These are phyloP conservation scores for Hymenoscyphus infarciens DNA, from an alignment of 2,329 filamentous ascomycete species.

Conservation along the genomic window DNA sequence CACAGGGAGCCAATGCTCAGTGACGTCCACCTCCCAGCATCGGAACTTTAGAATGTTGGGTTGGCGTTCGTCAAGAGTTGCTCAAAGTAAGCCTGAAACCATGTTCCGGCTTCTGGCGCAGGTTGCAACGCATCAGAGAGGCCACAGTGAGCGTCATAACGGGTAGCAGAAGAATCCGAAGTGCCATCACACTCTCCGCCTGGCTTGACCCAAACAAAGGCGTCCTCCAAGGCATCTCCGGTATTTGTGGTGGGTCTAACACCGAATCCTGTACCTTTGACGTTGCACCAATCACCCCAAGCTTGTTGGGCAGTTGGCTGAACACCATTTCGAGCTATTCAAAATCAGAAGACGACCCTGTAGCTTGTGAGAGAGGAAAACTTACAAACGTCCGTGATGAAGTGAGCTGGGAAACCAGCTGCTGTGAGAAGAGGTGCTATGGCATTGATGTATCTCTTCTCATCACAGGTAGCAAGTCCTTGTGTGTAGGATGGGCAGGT, in stretches of 20 bases:
- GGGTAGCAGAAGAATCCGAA: slow-evolving; percentile 39
- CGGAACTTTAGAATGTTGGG: slow-evolving; percentile 43
- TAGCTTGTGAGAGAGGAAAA: slow-evolving; percentile 1
- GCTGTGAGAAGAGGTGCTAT: slow-evolving; percentile 45
- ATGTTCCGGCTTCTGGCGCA: slow-evolving; percentile 66
- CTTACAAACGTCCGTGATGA: slow-evolving; percentile 51
- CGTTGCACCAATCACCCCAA: slow-evolving; percentile 69
- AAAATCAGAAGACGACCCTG: slow-evolving; percentile 6
- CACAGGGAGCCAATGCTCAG: neutral
- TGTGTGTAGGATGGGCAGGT: slow-evolving; percentile 41
- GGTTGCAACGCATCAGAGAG: slow-evolving; percentile 53
- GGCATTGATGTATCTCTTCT: slow-evolving; percentile 49
- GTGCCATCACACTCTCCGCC: slow-evolving; percentile 49
- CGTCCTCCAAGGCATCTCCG: slow-evolving; percentile 55
- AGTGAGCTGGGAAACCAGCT: slow-evolving; percentile 49
- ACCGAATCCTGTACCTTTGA: slow-evolving; percentile 61
- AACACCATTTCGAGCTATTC: slow-evolving; percentile 54
- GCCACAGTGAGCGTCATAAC: slow-evolving; percentile 52
- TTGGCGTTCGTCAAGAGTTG: slow-evolving; percentile 54
- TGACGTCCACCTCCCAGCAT: neutral
- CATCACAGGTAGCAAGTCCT: slow-evolving; percentile 49
- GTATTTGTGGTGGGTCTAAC: slow-evolving; percentile 61
- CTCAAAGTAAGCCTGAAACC: slow-evolving; percentile 57
- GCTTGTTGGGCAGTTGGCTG: slow-evolving; percentile 52
- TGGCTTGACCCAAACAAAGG: slow-evolving; percentile 70